phyloP scores from a whole-genome alignment of 2,329 filamentous ascomycete genomes.

The Arthrobotrys entomopaga region DNA sequence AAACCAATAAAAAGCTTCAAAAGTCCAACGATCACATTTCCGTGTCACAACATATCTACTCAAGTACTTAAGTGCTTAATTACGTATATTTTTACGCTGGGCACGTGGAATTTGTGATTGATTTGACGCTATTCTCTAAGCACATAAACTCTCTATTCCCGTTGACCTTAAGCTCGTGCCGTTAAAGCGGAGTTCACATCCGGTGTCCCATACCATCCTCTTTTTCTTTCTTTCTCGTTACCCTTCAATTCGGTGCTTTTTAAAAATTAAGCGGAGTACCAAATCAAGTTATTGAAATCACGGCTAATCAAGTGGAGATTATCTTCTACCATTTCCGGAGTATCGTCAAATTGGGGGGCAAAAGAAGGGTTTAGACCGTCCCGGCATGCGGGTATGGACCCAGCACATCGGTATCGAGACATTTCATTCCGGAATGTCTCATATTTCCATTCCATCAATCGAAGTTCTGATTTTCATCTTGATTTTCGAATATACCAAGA shows the following conservation, averaged over 20 bases:
- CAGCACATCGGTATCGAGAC: constrained; percentile 37
- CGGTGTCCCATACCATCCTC: too few species aligned
- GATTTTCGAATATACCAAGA: background rate
- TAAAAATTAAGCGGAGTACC: background rate
- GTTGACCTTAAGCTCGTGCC: background rate
- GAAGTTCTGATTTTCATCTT: background rate
- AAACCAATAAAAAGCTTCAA: background rate
- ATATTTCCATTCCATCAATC: constrained; percentile 18
- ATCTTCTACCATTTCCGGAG: constrained; percentile 37
- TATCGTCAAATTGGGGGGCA: constrained; percentile 4
- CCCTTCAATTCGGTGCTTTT: background rate
- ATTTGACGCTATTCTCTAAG: background rate
- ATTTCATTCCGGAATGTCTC: constrained; percentile 14
- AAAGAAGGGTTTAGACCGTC: constrained; percentile 18
- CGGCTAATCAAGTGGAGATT: constrained; percentile 1
- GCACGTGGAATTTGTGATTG: background rate
- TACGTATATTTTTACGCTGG: background rate
- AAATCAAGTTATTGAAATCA: background rate
- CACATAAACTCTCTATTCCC: background rate
- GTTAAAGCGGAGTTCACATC: background rate
- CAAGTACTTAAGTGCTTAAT: background rate
- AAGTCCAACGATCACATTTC: background rate
- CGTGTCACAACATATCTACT: constrained; percentile 3
- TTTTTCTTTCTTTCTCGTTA: constrained; percentile 19
- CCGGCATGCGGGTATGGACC: constrained; percentile 39